These are phyloP conservation scores for Rhizoctonia solani DNA, from an alignment of 1,284 basidiomycete genomes.

Conservation along the genomic window DNA sequence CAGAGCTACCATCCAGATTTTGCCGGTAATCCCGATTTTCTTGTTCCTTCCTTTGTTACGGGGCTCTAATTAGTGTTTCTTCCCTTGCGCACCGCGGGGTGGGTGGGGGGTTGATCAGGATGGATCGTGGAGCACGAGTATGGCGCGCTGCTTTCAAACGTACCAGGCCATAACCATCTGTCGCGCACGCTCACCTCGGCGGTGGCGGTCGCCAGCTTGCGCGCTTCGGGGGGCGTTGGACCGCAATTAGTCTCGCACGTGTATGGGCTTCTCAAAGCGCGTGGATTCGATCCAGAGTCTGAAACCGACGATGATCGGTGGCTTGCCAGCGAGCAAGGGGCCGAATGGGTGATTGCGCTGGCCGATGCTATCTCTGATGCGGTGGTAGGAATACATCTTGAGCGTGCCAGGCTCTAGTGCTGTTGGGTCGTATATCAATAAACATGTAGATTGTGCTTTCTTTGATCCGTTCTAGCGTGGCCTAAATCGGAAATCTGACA, in stretches of 20 bases:
- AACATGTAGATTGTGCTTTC: conserved; percentile 39
- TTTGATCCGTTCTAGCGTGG: conserved; percentile 46
- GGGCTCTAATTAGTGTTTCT: conserved; percentile 36
- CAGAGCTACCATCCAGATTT: conserved; percentile 69
- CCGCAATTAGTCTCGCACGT: conserved; percentile 92
- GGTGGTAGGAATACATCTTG: conserved; percentile 45
- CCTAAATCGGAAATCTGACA: conserved; percentile 59
- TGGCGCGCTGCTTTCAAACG: conserved; percentile 81
- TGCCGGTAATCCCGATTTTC: conserved; percentile 75
- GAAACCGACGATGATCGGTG: conserved; percentile 69
- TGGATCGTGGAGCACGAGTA: conserved; percentile 93
- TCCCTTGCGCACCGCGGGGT: conserved; percentile 2
- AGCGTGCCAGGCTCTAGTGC: conserved; percentile 14
- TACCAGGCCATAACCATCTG: conserved; percentile 55
- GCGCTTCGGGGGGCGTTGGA: conserved; percentile 86
- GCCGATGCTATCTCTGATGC: conserved; percentile 82
- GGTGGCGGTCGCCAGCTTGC: conserved; percentile 87
- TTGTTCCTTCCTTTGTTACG: conserved; percentile 26
- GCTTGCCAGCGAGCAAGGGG: conserved; percentile 88
- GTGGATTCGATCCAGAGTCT: conserved; percentile 52
- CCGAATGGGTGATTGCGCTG: conserved; percentile 87
- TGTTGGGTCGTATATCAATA: conserved; percentile 46
- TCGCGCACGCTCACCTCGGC: conserved; percentile 88
- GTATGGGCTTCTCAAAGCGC: conserved; percentile 90
- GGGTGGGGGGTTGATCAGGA: conserved; percentile 57